Evolutionary conservation across 2,329 filamentous ascomycete genomes (phyloP).

Genomic region (Pyrenophora teres): DNA sequence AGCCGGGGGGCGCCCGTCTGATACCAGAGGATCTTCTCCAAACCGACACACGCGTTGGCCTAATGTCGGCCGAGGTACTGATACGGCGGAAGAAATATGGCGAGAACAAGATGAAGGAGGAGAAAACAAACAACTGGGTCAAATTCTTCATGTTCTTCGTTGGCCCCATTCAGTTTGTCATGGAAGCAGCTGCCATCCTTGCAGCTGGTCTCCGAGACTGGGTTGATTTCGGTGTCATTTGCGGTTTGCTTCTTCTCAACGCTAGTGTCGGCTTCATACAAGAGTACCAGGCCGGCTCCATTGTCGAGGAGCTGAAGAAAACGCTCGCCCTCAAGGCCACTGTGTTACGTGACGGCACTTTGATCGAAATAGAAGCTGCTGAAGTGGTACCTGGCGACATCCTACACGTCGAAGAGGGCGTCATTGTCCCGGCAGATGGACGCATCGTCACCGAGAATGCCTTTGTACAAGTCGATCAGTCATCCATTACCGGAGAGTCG

Average conservation of each 20-base stretch:
- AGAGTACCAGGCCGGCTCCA: conserved; percentile 87
- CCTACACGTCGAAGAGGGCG: conserved; percentile 86
- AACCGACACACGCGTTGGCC: conserved; percentile 73
- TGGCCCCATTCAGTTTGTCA: conserved; percentile 90
- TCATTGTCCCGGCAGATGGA: conserved; percentile 88
- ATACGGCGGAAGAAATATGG: conserved; percentile 72
- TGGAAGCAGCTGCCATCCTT: conserved; percentile 81
- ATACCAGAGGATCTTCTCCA: conserved; percentile 77
- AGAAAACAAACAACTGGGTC: conserved; percentile 81
- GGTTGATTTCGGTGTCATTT: conserved; percentile 94
- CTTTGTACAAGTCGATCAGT: conserved; percentile 90
- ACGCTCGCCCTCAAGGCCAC: conserved; percentile 86
- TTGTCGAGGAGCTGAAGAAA: conserved; percentile 90
- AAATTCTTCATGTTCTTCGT: conserved; percentile 85
- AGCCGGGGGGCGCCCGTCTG: conserved; percentile 60
- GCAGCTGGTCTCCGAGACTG: conserved; percentile 85
- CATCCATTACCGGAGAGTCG: conserved; percentile 88
- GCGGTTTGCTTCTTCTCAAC: conserved; percentile 80
- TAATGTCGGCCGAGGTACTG: conserved; percentile 72
- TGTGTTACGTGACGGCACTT: conserved; percentile 78
- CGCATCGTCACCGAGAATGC: conserved; percentile 82
- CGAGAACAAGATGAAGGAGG: conserved; percentile 85
- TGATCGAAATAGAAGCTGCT: conserved; percentile 79
- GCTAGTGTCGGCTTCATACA: conserved; percentile 85
- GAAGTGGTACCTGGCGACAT: conserved; percentile 91